A percentile compares a stretch with the other conserved stretches of the same genome.
Conservation (phyloP, 805 yeast species). For the Candida dajiaensis region DNA sequence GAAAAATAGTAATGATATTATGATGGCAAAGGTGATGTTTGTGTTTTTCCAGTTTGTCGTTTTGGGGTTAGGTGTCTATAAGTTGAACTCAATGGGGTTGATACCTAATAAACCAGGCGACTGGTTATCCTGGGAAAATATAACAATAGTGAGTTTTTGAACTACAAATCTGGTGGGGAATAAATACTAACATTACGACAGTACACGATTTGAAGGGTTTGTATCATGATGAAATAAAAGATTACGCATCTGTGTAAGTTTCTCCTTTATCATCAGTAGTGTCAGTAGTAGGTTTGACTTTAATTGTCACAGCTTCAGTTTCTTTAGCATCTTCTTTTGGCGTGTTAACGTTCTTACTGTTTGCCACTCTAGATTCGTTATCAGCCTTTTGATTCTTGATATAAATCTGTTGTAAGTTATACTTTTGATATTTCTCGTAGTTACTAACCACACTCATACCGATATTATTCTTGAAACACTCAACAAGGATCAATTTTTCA, state of each 20-base stretch:
- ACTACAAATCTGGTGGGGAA: neutral
- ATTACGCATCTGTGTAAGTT: neutral
- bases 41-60: constrained; percentile 44
- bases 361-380: constrained; percentile 13
- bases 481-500: constrained; percentile 76
- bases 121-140: constrained; percentile 84
- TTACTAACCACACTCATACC: constrained; percentile 81
- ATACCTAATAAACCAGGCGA: constrained; percentile 84
- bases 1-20: constrained; percentile 27
- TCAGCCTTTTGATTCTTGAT: constrained; percentile 30
- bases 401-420: constrained; percentile 77
- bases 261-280: neutral
- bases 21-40: constrained; percentile 27
- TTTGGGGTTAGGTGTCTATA: constrained; percentile 76
- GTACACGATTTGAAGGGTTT: constrained; percentile 3
- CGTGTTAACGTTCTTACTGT: neutral
- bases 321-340: neutral
- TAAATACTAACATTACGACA: constrained; percentile 5
- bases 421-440: constrained; percentile 57
- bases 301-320: neutral
- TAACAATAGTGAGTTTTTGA: constrained; percentile 7
- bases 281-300: neutral
- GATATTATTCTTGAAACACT: constrained; percentile 81
- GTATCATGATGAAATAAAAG: neutral
- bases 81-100: constrained; percentile 81